Evolutionary conservation across 768 basidiomycete genomes (phyloP), one percentile per base, ranked within the genome.

Genomic region (Leucosporidium yakuticum): DNA sequence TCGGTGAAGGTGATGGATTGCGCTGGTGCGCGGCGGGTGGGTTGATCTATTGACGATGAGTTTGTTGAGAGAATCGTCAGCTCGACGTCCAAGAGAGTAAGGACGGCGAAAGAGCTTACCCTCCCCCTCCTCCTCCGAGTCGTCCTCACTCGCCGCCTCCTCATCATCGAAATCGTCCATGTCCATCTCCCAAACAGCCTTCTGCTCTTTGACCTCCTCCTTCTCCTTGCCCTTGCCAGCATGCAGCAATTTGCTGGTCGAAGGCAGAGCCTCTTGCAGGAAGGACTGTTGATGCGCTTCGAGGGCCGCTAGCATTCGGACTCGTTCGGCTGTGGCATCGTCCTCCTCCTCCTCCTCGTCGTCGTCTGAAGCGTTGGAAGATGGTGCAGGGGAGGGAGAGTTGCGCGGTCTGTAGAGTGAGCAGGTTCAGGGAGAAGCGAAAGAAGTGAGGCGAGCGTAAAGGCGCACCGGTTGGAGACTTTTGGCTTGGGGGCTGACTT

Each of bases 151-250:
- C 31, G 23, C 60, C 55, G 7, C 55, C 23, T 65, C 67, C 6
- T 63, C 67, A 4, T 65, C 69, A 44, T 71, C 66, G n/a, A 67
- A 55, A 31, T 67, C 69, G 36, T 64, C 69, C 60, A 59, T 62
- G 1, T 47, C 60, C 63, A 69, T 55, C 39, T 73, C 72, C 72
- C 72, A 73, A 29, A 73, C 57, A 39, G 63, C 63, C 62, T 73
- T 73, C 27, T 15, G 15, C 51, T 49, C 62, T 55, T 44, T 53
- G 39, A 12, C 25, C 63, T 32, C 31, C 1, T 47, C 53, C 44
- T 23, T 56, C 11, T 25, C 55, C 29, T 51, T 51, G 21, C 50
- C 50, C 23, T 51, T 51, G 50, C 39, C 31, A 2, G 7, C 32
- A 59, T 2, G 31, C 32, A 54, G 19, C 20, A 19, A 23, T 59